Evolutionary conservation across 2,329 filamentous ascomycete genomes (phyloP), one percentile per base, ranked within the genome.

Genomic region (Zymoseptoria brevis): DNA sequence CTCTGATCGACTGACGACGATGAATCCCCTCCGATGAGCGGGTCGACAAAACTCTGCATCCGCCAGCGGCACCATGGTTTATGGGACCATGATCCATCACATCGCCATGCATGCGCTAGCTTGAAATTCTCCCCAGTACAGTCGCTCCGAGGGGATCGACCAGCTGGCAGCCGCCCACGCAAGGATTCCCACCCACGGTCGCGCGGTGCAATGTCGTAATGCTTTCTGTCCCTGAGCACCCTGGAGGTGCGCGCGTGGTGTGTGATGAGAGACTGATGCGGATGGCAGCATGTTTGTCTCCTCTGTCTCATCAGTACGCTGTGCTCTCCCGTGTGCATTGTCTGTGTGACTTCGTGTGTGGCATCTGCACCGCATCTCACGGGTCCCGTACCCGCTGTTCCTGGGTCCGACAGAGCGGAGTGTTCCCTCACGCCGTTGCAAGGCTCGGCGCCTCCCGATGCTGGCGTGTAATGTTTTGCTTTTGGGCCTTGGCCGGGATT

Each of bases 181-280:
- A 50, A 50, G 50, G 55, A 48, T 55, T 22, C 22, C 29, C 49
- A 13, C 8, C 49, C 26, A 19, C 55, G 57, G 45, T 30, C 35
- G 29, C 35, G 54, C 51, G 50, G 55, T 57, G 55, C 45, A 50
- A 57, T 57, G 54, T 60, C 58, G 58, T 60, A 57, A 60, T 60
- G 35, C 19, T 45, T 45, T 45, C 7, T 45, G 35, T 45, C 35
- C 35, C 35, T 45, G 35, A 45, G 35, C 35, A 45, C 35, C 26
- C 35, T 45, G 35, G 16, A 45, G 35, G 35, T 45, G 35, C 16
- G 35, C 35, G 35, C 35, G 35, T 45, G 35, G 35, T 45, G 35
- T 45, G 35, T 45, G 35, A 45, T 45, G 35, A 45, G 35, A 45
- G 35, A 45, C 4, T 45, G 26, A 29, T 29, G 26, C 26, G 26